Conservation (phyloP, 2,329 filamentous ascomycete genomes). For the Sporothrix humicola region DNA sequence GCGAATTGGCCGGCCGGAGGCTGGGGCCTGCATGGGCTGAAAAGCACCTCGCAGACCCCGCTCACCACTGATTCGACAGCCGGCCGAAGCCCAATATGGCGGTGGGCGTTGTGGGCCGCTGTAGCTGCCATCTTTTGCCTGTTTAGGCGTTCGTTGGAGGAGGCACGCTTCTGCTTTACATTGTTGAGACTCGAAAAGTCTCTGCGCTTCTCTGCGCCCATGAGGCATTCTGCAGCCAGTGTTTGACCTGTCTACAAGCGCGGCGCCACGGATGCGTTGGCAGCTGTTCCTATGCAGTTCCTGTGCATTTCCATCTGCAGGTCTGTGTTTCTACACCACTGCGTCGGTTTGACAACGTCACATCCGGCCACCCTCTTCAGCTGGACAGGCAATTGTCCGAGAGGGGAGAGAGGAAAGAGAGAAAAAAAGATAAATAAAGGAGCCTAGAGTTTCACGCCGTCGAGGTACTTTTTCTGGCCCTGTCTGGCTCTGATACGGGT, state of each 20-base stretch:
- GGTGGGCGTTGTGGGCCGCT: constrained; percentile 1
- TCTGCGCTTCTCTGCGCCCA: neutral
- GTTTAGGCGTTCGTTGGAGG: neutral
- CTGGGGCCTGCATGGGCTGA: constrained; percentile 34
- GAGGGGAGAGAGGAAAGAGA: neutral
- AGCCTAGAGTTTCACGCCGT: neutral
- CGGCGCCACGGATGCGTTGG: constrained; percentile 18
- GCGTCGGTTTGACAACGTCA: neutral
- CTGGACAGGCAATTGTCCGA: constrained; percentile 1
- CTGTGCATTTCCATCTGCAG: neutral
- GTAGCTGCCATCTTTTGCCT: neutral
- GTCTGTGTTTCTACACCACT: too few relatives aligned
- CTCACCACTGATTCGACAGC: constrained; percentile 22
- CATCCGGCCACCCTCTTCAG: constrained; percentile 1
- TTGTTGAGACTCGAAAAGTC: neutral
- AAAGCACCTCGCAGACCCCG: constrained; percentile 20
- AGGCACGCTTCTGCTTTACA: neutral
- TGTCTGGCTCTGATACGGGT: neutral
- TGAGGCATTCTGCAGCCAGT: neutral
- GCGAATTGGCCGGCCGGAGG: constrained; percentile 5
- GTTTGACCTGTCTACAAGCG: constrained; percentile 12
- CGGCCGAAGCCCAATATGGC: constrained; percentile 15
- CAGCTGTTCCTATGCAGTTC: neutral
- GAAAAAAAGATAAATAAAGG: neutral
- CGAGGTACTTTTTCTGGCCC: constrained; percentile 1